Conservation (phyloP, 208 protist species). For the Angomonas desouzai region DNA sequence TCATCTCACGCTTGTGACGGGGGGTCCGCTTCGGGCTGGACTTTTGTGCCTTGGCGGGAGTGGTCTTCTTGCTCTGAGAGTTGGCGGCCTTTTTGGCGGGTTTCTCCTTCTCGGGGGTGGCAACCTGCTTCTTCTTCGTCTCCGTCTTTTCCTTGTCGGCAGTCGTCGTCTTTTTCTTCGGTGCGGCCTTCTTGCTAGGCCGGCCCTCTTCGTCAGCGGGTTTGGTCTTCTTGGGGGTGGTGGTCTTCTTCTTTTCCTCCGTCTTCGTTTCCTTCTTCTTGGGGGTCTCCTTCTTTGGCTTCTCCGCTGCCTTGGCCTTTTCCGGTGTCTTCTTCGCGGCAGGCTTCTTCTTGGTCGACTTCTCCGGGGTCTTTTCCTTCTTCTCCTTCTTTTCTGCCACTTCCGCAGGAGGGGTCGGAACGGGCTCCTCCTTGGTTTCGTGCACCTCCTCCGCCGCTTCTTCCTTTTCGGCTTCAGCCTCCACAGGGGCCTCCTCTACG, state of each 20-base stretch:
- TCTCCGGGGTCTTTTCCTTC: constrained; percentile 4
- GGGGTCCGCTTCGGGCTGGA: neutral
- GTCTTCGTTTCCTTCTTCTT: neutral
- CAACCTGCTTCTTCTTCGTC: neutral
- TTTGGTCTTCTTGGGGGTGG: neutral
- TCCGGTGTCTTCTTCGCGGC: neutral
- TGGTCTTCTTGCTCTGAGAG: neutral
- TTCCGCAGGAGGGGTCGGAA: neutral
- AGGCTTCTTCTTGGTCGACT: constrained; percentile 1
- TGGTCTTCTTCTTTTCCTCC: neutral
- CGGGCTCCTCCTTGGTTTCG: neutral
- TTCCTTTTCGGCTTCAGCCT: neutral
- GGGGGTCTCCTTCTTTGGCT: constrained; percentile 5
- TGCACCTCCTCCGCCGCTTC: neutral
- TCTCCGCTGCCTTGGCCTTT: neutral
- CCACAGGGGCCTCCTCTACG: neutral
- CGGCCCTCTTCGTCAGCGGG: neutral
- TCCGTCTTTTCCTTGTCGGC: neutral
- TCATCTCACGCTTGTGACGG: constrained; percentile 1
- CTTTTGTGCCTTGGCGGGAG: constrained; percentile 1
- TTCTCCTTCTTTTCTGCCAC: constrained; percentile 3
- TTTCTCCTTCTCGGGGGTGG: neutral
- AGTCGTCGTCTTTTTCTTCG: neutral
- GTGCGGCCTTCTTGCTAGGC: neutral
- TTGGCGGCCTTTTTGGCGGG: neutral